Percentiles rank a stretch among this genome's conserved stretches.
Conservation (phyloP, 2,329 filamentous ascomycete species). For the Pestalotiopsis sp. region DNA sequence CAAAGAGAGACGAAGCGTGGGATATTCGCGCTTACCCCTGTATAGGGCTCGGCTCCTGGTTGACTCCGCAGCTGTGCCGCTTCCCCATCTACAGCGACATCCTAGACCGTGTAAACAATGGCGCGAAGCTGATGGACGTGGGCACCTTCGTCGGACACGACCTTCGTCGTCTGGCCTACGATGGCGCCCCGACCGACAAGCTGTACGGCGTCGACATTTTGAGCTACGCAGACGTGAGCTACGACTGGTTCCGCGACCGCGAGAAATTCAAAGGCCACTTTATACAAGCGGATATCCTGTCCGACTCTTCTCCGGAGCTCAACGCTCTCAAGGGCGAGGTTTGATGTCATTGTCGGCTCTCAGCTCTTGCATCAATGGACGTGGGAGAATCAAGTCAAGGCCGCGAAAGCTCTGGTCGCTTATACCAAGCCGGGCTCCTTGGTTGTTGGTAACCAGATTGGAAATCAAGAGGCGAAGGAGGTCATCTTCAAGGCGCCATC, state of each 20-base stretch:
- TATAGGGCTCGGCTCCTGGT: constrained; percentile 7
- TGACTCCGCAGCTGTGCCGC: constrained; percentile 3
- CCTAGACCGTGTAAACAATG: constrained; percentile 10
- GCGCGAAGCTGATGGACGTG: constrained; percentile 33
- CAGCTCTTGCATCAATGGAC: constrained; percentile 45
- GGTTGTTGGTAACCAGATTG: constrained; percentile 38
- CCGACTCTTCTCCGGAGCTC: constrained; percentile 27
- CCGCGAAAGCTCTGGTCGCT: constrained; percentile 27
- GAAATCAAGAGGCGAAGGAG: constrained; percentile 13
- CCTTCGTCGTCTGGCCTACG: constrained; percentile 34
- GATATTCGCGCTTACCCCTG: constrained; percentile 18
- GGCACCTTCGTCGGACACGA: constrained; percentile 41
- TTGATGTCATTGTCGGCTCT: constrained; percentile 40
- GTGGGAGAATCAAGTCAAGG: constrained; percentile 36
- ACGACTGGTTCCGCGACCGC: constrained; percentile 36
- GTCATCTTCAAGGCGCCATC: not conserved
- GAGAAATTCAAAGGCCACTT: constrained; percentile 29
- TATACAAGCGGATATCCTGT: constrained; percentile 32
- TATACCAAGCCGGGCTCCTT: constrained; percentile 27
- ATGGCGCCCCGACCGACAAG: constrained; percentile 32
- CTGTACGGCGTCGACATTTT: constrained; percentile 32
- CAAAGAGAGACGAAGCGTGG: constrained; percentile 16
- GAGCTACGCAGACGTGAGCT: constrained; percentile 35
- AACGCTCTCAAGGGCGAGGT: constrained; percentile 36
- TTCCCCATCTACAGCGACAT: constrained; percentile 8